Percentiles rank a stretch among this genome's conserved stretches.
Conservation (phyloP, 2,329 filamentous ascomycete species). For the Alternaria tenuissima region DNA sequence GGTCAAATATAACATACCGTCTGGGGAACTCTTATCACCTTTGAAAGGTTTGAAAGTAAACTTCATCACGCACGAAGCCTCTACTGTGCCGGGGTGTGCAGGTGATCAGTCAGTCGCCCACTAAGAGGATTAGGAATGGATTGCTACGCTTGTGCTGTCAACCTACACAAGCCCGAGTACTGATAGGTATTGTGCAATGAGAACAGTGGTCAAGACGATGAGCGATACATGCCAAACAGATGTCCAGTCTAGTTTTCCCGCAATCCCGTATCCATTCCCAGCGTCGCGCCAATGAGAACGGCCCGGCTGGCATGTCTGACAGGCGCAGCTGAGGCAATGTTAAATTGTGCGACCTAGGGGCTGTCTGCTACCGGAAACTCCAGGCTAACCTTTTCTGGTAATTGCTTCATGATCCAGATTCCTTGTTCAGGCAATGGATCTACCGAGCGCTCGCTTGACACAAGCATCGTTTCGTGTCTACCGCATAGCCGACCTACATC, state of each 20-base stretch:
- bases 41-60: constrained; percentile 26
- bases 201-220: not conserved
- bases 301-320: constrained; percentile 2
- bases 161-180: not conserved
- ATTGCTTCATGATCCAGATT: constrained; percentile 14
- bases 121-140: not conserved
- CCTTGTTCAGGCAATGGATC: constrained; percentile 3
- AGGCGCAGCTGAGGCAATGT: constrained; percentile 3
- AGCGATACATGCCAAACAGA: not conserved
- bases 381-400: not conserved
- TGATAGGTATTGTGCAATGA: not conserved
- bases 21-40: constrained; percentile 1
- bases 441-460: constrained; percentile 1
- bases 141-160: not conserved
- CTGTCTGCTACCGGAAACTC: not conserved
- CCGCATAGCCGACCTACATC: not conserved
- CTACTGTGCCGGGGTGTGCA: not conserved
- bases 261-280: not conserved
- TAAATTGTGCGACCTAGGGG: not conserved
- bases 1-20: constrained; percentile 3
- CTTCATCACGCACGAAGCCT: constrained; percentile 14
- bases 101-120: not conserved
- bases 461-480: constrained; percentile 10
- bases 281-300: not conserved
- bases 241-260: not conserved